These are phyloP conservation scores for Miscanthus sacchariflorus DNA, from an alignment of 202 grass and related monocot genomes.

Conservation along the genomic window DNA sequence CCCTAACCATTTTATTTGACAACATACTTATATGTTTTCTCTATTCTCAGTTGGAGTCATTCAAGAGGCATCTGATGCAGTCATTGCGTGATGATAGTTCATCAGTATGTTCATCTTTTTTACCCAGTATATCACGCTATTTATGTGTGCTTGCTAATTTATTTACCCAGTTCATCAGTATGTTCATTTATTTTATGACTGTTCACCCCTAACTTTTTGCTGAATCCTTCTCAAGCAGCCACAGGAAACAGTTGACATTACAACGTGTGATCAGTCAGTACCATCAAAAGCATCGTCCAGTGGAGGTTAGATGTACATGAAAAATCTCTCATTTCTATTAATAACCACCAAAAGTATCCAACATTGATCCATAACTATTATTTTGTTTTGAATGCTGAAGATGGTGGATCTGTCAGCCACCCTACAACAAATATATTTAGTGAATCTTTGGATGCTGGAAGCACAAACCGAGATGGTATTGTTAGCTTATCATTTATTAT, in stretches of 20 bases:
- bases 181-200: slow-evolving; percentile 44
- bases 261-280: slow-evolving; percentile 69
- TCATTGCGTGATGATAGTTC: slow-evolving; percentile 71
- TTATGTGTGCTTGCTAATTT: slow-evolving; percentile 9
- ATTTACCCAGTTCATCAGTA: slow-evolving; percentile 58
- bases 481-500: slow-evolving; percentile 8
- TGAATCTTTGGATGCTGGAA: slow-evolving; percentile 48
- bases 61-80: slow-evolving; percentile 94
- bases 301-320: slow-evolving; percentile 55
- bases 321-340: background rate
- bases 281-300: slow-evolving; percentile 51
- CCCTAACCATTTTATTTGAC: background rate
- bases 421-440: slow-evolving; percentile 45
- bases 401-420: slow-evolving; percentile 48
- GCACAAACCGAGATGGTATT: slow-evolving; percentile 58
- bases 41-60: slow-evolving; percentile 75
- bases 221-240: slow-evolving; percentile 45
- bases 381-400: slow-evolving; percentile 48
- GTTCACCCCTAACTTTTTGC: slow-evolving; percentile 26
- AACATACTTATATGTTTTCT: slow-evolving; percentile 18
- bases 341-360: background rate
- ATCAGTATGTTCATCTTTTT: slow-evolving; percentile 57
- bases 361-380: background rate
- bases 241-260: slow-evolving; percentile 72
- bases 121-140: no score